phyloP scores from a whole-genome alignment of 2,329 filamentous ascomycete genomes.

The Scytalidium lignicola region DNA sequence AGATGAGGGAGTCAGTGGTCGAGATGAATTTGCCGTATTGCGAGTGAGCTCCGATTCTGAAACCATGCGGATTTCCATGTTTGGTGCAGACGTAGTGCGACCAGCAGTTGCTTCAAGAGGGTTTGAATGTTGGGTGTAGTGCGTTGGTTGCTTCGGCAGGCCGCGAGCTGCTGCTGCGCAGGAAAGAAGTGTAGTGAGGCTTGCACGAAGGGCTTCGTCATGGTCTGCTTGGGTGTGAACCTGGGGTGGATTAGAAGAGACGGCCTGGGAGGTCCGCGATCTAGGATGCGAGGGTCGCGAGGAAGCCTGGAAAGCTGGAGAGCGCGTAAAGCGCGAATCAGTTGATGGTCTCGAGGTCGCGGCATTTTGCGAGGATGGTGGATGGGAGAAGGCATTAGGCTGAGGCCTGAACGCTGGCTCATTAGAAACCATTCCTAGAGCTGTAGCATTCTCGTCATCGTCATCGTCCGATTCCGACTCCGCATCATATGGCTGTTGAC shows the following conservation, averaged over 20 bases:
- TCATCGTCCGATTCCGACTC: slow-evolving; percentile 36
- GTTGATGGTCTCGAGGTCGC: slow-evolving; percentile 23
- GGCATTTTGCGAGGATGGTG: slow-evolving; percentile 50
- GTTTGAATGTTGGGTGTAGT: slow-evolving; percentile 1
- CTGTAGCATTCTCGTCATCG: slow-evolving; percentile 76
- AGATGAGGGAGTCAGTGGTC: slow-evolving; percentile 18
- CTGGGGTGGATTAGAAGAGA: slow-evolving; percentile 48
- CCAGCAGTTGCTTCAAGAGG: slow-evolving; percentile 23
- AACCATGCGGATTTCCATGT: slow-evolving; percentile 52
- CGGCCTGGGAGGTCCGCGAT: slow-evolving; percentile 65
- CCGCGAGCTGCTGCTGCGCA: slow-evolving; percentile 86
- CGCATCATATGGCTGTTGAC: slow-evolving; percentile 11
- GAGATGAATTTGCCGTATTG: slow-evolving; percentile 19
- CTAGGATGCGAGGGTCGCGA: slow-evolving; percentile 28
- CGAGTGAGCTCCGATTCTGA: slow-evolving; percentile 55
- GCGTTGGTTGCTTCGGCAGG: slow-evolving; percentile 55
- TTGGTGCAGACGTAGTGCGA: slow-evolving; percentile 36
- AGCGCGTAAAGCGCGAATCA: slow-evolving; percentile 29
- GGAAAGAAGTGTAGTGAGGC: slow-evolving; percentile 91
- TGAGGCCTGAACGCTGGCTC: slow-evolving; percentile 68
- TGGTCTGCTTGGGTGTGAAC: slow-evolving; percentile 72
- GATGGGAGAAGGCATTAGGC: slow-evolving; percentile 88
- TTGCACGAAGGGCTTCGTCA: slow-evolving; percentile 86
- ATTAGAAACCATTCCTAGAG: slow-evolving; percentile 60
- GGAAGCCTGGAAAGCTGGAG: slow-evolving; percentile 31